These are phyloP conservation scores for Plasmodium knowlesi DNA, from an alignment of 169 alveolate species.

Conservation along the genomic window DNA sequence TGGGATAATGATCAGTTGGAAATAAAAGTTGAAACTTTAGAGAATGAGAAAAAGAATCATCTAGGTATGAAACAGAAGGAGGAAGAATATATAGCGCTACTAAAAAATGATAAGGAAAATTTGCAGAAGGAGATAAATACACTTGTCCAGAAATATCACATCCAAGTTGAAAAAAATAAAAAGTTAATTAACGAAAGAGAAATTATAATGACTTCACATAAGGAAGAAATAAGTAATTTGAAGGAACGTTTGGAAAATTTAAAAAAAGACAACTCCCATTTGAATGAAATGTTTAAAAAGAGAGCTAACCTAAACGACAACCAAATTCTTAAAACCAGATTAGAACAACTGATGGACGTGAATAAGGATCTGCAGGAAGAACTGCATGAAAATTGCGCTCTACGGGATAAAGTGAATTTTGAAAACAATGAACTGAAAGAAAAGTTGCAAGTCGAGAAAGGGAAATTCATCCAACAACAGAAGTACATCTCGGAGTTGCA, in stretches of 20 bases:
- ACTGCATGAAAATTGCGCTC: not conserved
- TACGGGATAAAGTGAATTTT: slow-evolving; percentile 21
- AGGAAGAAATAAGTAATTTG: slow-evolving; percentile 8
- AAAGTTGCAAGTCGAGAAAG: slow-evolving; percentile 14
- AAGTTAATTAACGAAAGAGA: slow-evolving; percentile 17
- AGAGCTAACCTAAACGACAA: slow-evolving; percentile 1
- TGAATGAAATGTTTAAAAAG: slow-evolving; percentile 21
- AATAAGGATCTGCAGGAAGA: slow-evolving; percentile 36
- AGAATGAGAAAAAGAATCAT: slow-evolving; percentile 15
- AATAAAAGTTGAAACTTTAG: not conserved
- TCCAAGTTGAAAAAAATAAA: slow-evolving; percentile 9
- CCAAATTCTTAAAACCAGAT: slow-evolving; percentile 14
- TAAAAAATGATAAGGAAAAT: slow-evolving; percentile 25
- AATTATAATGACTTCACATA: not conserved
- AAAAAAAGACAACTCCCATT: slow-evolving; percentile 45
- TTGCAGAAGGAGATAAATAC: slow-evolving; percentile 10
- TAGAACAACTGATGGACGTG: slow-evolving; percentile 23
- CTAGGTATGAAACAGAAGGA: slow-evolving; percentile 24
- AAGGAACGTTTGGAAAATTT: slow-evolving; percentile 18
- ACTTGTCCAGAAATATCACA: slow-evolving; percentile 9
- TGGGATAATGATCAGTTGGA: not conserved
- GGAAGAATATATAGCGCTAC: slow-evolving; percentile 15
- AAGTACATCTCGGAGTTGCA: slow-evolving; percentile 26
- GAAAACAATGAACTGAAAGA: slow-evolving; percentile 26
- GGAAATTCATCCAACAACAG: slow-evolving; percentile 30